Evolutionary conservation across 495 filamentous ascomycete genomes (phyloP), one percentile per base, ranked within the genome.

Genomic region (Corynascus novoguineensis): DNA sequence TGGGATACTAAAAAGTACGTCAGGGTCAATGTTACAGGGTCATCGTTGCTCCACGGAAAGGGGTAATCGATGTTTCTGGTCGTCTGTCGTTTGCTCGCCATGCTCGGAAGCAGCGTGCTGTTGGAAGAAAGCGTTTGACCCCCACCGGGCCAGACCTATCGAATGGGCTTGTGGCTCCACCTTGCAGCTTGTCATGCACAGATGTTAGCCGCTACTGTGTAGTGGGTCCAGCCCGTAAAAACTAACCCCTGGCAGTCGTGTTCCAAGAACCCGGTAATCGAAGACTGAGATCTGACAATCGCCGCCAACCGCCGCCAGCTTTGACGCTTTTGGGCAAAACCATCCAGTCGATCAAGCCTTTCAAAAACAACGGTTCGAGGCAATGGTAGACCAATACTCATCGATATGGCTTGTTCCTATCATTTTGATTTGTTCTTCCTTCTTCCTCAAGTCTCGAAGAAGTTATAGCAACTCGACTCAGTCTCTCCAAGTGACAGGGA

Each of bases 281-380:
- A 46, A 15, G 42, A 46, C 28, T 28, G 42, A 46, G 42, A 46
- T 46, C 42, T 46, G 42, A 46, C 42, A 17, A 41, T 7, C 37
- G 35, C 37, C 14, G n/a, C n/a, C n/a, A n/a, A 41, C 37, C 37
- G n/a, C 37, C n/a, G 15, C n/a, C n/a, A n/a, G 37, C 37, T 9
- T 21, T 10, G 10, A 31, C 10, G 29, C 5, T 10, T 5, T 10
- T 5, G 10, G 29, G 29, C 29, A 31, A 31, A n/a, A n/a, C n/a
- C n/a, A n/a, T n/a, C n/a, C n/a, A n/a, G n/a, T n/a, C n/a, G n/a
- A n/a, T n/a, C n/a, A n/a, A n/a, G n/a, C n/a, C n/a, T n/a, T n/a
- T n/a, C n/a, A n/a, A n/a, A n/a, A n/a, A n/a, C 29, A 31, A 31
- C 10, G 29, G 29, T 10, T 5, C 29, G 29, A 31, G 29, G 29